These are phyloP conservation scores for Cronartium ribicola DNA, from an alignment of 1,284 basidiomycete genomes.

Conservation along the genomic window DNA sequence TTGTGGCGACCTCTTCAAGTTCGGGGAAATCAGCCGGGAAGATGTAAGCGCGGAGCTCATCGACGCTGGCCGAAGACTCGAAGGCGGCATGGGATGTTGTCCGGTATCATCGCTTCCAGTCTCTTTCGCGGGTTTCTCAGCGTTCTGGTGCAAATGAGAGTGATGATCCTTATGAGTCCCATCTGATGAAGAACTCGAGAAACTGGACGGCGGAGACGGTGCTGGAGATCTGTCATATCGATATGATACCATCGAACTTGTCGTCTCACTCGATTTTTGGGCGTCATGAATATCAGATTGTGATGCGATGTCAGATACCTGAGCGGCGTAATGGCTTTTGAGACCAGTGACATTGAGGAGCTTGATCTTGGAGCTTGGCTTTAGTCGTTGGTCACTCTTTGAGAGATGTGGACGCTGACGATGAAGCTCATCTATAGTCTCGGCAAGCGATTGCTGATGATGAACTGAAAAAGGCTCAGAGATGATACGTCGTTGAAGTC, in stretches of 20 bases:
- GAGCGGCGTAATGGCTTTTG: constrained; percentile 22
- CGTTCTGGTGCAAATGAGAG: background rate
- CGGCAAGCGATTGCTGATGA: background rate
- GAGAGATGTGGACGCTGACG: background rate
- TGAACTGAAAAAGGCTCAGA: constrained; percentile 7
- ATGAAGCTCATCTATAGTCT: background rate
- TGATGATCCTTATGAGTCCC: background rate
- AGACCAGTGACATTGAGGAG: constrained; percentile 19
- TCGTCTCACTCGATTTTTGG: background rate
- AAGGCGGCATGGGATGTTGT: too few species aligned
- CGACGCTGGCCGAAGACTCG: too few species aligned
- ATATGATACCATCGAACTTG: background rate
- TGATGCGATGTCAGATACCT: constrained; percentile 17
- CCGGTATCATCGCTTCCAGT: background rate
- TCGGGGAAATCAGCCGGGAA: too few species aligned
- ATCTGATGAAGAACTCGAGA: background rate
- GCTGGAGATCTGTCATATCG: background rate
- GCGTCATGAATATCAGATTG: background rate
- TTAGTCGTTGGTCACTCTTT: background rate
- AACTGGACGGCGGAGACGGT: constrained; percentile 5
- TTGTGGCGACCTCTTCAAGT: too few species aligned
- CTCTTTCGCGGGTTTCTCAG: background rate
- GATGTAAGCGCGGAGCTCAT: too few species aligned
- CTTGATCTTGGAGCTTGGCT: constrained; percentile 3
- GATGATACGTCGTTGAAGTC: background rate